These are phyloP conservation scores for Tetrapyrgos nigripes DNA, from an alignment of 1,284 basidiomycete species.

Conservation along the genomic window DNA sequence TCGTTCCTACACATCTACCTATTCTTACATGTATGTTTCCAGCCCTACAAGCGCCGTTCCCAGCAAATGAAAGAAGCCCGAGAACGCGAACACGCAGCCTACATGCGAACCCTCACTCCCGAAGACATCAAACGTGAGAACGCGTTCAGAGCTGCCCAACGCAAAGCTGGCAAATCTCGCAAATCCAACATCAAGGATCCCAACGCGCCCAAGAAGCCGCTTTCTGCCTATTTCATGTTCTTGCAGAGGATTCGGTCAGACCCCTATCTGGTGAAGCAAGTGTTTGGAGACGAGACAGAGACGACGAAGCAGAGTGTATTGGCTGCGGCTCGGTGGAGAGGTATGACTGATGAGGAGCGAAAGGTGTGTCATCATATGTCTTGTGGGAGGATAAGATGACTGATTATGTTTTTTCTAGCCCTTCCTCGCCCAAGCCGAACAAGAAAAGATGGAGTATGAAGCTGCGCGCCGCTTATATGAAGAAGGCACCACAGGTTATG, in stretches of 20 bases:
- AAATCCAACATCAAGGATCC: constrained; percentile 97
- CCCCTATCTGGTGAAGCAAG: constrained; percentile 71
- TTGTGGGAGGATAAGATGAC: constrained; percentile 9
- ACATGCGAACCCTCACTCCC: constrained; percentile 91
- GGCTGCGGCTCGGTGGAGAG: constrained; percentile 92
- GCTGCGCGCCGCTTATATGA: constrained; percentile 82
- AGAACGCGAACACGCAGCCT: constrained; percentile 83
- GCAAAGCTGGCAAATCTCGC: constrained; percentile 92
- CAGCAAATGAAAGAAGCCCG: constrained; percentile 84
- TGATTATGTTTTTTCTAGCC: constrained; percentile 57
- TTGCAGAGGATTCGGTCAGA: constrained; percentile 86
- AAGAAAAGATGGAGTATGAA: constrained; percentile 93
- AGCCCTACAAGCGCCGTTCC: constrained; percentile 87
- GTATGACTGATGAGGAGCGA: constrained; percentile 90
- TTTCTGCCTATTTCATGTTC: constrained; percentile 96
- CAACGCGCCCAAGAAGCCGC: constrained; percentile 95
- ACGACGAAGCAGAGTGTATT: constrained; percentile 95
- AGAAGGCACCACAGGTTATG: constrained; percentile 75
- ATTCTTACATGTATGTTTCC: constrained; percentile 32
- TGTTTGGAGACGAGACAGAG: constrained; percentile 94
- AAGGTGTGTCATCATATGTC: constrained; percentile 59
- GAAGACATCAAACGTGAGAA: constrained; percentile 97
- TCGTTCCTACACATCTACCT: constrained; percentile 33
- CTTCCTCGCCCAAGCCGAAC: constrained; percentile 89
- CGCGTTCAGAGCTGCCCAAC: constrained; percentile 87